Percentiles rank a stretch among this genome's conserved stretches.
phyloP scores from a whole-genome alignment of 2,329 filamentous ascomycete species.

The Alternaria sp. region DNA sequence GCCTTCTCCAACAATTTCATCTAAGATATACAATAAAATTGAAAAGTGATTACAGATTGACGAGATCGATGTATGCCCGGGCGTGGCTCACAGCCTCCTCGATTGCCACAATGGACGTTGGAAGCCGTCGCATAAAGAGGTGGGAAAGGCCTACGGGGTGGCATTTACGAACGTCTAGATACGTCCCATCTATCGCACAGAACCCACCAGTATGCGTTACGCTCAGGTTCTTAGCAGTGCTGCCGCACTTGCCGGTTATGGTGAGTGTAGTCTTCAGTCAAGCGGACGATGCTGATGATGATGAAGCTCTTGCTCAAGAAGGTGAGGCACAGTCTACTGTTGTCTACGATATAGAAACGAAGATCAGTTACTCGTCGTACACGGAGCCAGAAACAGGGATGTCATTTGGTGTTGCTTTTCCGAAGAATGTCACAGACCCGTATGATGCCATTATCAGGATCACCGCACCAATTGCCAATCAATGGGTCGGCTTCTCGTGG shows the following conservation, averaged over 20 bases:
- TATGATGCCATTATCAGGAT: conserved; percentile 46
- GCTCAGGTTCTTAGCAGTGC: conserved; percentile 39
- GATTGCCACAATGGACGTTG: conserved; percentile 22
- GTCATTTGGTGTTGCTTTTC: conserved; percentile 44
- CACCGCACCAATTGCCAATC: conserved; percentile 36
- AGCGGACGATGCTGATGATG: conserved; percentile 18
- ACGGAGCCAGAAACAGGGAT: conserved; percentile 40
- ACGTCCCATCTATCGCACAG: conserved; percentile 9
- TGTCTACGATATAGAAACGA: conserved; percentile 42
- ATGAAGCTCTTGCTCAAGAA: conserved; percentile 40
- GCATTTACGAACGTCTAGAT: conserved; percentile 14
- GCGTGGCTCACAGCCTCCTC: conserved; percentile 21
- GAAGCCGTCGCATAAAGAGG: conserved; percentile 36
- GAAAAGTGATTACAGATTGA: conserved; percentile 29
- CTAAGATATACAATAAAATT: conserved; percentile 37
- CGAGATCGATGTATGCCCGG: conserved; percentile 22
- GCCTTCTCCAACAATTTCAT: conserved; percentile 35
- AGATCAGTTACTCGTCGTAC: conserved; percentile 46
- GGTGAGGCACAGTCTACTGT: conserved; percentile 42
- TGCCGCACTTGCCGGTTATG: conserved; percentile 37
- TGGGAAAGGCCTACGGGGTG: conserved; percentile 13
- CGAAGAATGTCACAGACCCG: conserved; percentile 40
- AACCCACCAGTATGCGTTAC: conserved; percentile 38
- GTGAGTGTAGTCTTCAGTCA: conserved; percentile 23
- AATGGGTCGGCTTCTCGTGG: conserved; percentile 46